phyloP scores from a whole-genome alignment of 225 moss, liverwort and hornwort genomes.

The Bryum argenteum region DNA sequence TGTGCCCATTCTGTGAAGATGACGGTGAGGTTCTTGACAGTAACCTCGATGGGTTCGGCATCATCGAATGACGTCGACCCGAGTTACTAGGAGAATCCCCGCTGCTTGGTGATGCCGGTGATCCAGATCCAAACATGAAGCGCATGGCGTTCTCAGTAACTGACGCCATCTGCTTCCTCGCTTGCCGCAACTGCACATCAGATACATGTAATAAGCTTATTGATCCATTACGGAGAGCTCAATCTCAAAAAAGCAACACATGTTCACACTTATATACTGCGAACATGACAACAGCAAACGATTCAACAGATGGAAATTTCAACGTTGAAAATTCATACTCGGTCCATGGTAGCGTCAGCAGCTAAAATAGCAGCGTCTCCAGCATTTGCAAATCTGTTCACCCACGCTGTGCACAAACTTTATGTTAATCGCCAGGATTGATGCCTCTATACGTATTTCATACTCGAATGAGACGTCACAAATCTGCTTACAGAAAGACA shows the following conservation, averaged over 20 bases:
- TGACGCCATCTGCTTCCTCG: conserved; percentile 41
- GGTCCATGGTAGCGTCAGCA: conserved; percentile 87
- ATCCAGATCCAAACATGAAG: conserved; percentile 57
- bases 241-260: conserved; percentile 1
- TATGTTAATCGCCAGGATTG: conserved; percentile 16
- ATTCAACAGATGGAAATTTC: neutral
- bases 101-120: conserved; percentile 30
- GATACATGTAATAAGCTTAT: conserved; percentile 15
- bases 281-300: neutral
- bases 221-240: neutral
- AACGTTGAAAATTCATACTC: conserved; percentile 48
- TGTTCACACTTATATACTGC: neutral
- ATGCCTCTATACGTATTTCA: neutral
- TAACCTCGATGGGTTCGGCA: conserved; percentile 51
- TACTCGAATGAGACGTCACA: neutral
- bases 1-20: conserved; percentile 52
- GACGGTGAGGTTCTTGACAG: conserved; percentile 45
- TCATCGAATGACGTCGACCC: conserved; percentile 44
- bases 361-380: conserved; percentile 94
- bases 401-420: conserved; percentile 71
- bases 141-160: conserved; percentile 56
- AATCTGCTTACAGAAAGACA: neutral
- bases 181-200: conserved; percentile 52
- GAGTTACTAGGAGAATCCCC: conserved; percentile 51
- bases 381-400: conserved; percentile 97